Evolutionary conservation across 2,329 filamentous ascomycete species (phyloP), one percentile per base, ranked within the genome.

Genomic region (Plenodomus biglobosus): DNA sequence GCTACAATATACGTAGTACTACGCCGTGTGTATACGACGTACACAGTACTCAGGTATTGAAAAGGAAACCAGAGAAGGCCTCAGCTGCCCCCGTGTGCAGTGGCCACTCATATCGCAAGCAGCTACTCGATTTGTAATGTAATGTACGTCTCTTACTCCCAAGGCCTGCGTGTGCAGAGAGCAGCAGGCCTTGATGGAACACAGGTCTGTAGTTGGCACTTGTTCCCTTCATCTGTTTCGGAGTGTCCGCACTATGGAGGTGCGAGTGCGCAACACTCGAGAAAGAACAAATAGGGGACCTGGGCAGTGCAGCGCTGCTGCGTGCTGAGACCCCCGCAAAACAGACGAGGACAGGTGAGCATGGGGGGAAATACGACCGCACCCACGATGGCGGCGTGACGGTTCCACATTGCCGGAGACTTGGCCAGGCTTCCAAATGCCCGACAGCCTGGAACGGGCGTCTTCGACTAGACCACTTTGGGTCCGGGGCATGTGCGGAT

Each of bases 371-470:
- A 55, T 44, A 50, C 57, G 48, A 55, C 54, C 53, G 47, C 56
- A 59, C 54, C 64, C 65, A 66, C 58, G 48, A 64, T 62, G 58
- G 55, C 61, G 64, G 66, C 62, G 56, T 65, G 59, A 61, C 58
- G 64, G 60, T 64, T 61, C 68, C 68, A 69, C 61, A 58, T 55
- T 61, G 58, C 56, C 67, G 66, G 64, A 65, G 56, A 63, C 61
- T 62, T 64, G 61, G 63, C 59, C 61, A 48, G 50, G 52, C 48
- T 8, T 46, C 48, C 52, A 53, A 35, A 54, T 47, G 44, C 58
- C 68, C 68, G 65, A 56, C 63, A 56, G 52, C 59, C 42, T 64
- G 68, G 68, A 48, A 61, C 52, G 53, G 62, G 65, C 65, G 61
- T 57, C n/a, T 46, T 44, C 24, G 37, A 46, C 45, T 61, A 59